These are phyloP conservation scores for Piloderma croceum DNA, from an alignment of 768 basidiomycete species.

Conservation along the genomic window DNA sequence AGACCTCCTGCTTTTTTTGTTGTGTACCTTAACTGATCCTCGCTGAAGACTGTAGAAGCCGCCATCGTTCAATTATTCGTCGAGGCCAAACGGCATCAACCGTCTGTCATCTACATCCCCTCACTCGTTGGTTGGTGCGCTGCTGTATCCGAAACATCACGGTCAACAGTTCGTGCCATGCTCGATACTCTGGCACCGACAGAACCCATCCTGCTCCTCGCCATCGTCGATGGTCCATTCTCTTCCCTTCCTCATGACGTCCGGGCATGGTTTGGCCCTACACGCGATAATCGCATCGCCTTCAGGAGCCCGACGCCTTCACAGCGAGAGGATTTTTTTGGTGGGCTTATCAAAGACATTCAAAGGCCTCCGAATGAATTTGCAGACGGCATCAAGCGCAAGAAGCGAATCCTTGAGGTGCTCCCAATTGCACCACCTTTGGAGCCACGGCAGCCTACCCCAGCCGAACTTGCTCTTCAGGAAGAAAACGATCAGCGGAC, in stretches of 20 bases:
- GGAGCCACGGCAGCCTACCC: slow-evolving; percentile 76
- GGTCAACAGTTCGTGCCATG: slow-evolving; percentile 83
- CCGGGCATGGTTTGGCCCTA: slow-evolving; percentile 83
- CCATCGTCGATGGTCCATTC: slow-evolving; percentile 77
- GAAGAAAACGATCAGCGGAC: slow-evolving; percentile 75
- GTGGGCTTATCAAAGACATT: slow-evolving; percentile 62
- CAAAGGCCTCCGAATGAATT: slow-evolving; percentile 78
- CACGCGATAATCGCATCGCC: slow-evolving; percentile 67
- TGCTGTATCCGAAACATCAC: slow-evolving; percentile 76
- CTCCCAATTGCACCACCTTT: slow-evolving; percentile 86
- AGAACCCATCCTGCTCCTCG: slow-evolving; percentile 90
- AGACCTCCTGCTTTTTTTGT: slow-evolving; percentile 22
- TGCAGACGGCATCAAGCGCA: slow-evolving; percentile 81
- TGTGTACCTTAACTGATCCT: not conserved
- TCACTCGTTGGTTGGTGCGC: slow-evolving; percentile 82
- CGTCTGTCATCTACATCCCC: slow-evolving; percentile 92
- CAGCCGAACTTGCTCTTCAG: slow-evolving; percentile 76
- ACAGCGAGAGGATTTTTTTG: slow-evolving; percentile 74
- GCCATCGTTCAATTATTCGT: slow-evolving; percentile 92
- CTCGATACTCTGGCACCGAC: slow-evolving; percentile 87
- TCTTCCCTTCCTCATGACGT: slow-evolving; percentile 74
- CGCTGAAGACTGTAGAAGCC: slow-evolving; percentile 74
- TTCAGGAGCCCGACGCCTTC: slow-evolving; percentile 46
- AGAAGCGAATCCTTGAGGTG: slow-evolving; percentile 78
- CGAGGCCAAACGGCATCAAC: slow-evolving; percentile 95